A percentile compares a stretch with the other conserved stretches of the same genome.
These are phyloP conservation scores for Zarea fungicola DNA, from an alignment of 2,329 filamentous ascomycete species.

Conservation along the genomic window DNA sequence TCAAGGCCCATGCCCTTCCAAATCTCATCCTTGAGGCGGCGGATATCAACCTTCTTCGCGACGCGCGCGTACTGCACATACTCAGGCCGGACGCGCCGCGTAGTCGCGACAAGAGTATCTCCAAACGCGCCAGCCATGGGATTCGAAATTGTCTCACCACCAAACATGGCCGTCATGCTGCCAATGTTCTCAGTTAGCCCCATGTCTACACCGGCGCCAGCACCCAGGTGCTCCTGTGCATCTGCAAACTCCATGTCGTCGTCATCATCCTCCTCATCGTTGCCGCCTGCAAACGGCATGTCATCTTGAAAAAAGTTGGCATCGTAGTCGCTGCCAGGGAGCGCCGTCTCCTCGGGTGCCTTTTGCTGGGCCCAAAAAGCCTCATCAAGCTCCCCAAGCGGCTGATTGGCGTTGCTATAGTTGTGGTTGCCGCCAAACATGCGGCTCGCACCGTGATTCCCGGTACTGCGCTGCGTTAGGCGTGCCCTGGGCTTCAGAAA, in stretches of 20 bases:
- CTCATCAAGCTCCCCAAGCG: constrained; percentile 81
- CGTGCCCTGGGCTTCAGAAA: constrained; percentile 94
- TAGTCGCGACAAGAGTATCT: constrained; percentile 63
- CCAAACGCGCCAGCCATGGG: constrained; percentile 52
- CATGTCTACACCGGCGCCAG: constrained; percentile 46
- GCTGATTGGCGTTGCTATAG: constrained; percentile 39
- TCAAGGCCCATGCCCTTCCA: constrained; percentile 63
- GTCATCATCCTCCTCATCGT: constrained; percentile 55
- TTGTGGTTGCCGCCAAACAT: constrained; percentile 38
- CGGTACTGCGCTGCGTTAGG: constrained; percentile 61
- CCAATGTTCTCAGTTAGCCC: constrained; percentile 42
- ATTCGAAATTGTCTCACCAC: constrained; percentile 40
- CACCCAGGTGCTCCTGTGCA: constrained; percentile 67
- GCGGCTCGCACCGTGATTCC: constrained; percentile 39
- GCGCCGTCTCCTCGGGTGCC: constrained; percentile 53
- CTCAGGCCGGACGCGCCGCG: constrained; percentile 57
- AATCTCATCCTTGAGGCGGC: constrained; percentile 63
- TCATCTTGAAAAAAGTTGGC: constrained; percentile 97
- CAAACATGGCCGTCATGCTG: constrained; percentile 46
- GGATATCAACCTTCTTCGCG: constrained; percentile 67
- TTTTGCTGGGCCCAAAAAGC: constrained; percentile 86
- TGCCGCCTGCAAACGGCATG: constrained; percentile 61
- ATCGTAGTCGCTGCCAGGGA: constrained; percentile 77
- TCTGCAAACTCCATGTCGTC: constrained; percentile 73
- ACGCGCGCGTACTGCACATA: constrained; percentile 67